Evolutionary conservation across 768 basidiomycete genomes (phyloP).

Genomic region (Multifurca ochricompacta): DNA sequence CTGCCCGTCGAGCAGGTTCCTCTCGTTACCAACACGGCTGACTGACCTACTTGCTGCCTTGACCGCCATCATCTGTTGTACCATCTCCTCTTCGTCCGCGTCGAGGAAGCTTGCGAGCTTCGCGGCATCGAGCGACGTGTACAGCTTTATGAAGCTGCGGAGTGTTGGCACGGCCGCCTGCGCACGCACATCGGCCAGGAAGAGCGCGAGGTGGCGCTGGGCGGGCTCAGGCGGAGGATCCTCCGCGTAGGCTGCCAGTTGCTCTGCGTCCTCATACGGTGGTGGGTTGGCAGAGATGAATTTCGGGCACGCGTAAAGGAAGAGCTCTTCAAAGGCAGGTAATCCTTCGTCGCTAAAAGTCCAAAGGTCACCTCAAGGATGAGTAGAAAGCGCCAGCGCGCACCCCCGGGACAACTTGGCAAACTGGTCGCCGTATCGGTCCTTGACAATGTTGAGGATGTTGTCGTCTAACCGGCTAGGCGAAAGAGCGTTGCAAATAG

Average conservation of each 20-base stretch:
- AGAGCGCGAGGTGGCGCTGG: conserved; percentile 75
- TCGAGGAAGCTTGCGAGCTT: conserved; percentile 92
- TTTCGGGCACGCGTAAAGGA: conserved; percentile 90
- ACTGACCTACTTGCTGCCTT: conserved; percentile 81
- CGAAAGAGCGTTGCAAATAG: conserved; percentile 87
- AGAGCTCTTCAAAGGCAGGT: conserved; percentile 84
- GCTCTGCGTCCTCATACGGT: conserved; percentile 75
- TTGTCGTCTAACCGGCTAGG: conserved; percentile 92
- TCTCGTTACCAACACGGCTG: conserved; percentile 44
- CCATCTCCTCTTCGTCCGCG: conserved; percentile 85
- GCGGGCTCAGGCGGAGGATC: conserved; percentile 58
- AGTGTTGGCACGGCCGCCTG: conserved; percentile 76
- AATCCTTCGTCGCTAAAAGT: conserved; percentile 56
- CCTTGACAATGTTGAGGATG: conserved; percentile 87
- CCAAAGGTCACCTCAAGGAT: neutral
- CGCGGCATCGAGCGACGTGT: conserved; percentile 85
- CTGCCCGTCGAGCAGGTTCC: conserved; percentile 71
- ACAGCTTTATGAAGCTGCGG: conserved; percentile 88
- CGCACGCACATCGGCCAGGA: conserved; percentile 74
- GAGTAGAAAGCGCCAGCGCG: conserved; percentile 25
- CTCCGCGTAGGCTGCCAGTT: conserved; percentile 39
- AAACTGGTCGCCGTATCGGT: conserved; percentile 89
- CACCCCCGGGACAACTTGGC: conserved; percentile 78
- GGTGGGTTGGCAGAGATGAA: conserved; percentile 94
- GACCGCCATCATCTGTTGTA: conserved; percentile 96